Percentiles rank a stretch among this genome's conserved stretches.
Conservation (phyloP, 1,284 basidiomycete genomes). For the Testicularia cyperi region DNA sequence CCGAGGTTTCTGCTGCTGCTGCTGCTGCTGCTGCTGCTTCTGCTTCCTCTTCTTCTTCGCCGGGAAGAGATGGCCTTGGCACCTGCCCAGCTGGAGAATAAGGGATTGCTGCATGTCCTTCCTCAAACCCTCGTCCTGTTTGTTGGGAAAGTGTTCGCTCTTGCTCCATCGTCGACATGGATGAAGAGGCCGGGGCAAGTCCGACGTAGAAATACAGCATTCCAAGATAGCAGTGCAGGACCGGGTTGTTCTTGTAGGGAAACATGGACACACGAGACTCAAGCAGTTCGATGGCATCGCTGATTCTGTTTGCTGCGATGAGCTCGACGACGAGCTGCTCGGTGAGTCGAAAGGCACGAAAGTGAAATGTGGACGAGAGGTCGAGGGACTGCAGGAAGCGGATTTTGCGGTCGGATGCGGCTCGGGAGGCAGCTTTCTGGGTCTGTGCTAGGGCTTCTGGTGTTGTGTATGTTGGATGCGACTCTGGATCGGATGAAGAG, state of each 20-base stretch:
- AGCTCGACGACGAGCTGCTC: constrained; percentile 8
- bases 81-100: too few relatives aligned
- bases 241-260: constrained; percentile 14
- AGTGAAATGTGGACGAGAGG: constrained; percentile 1
- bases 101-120: too few relatives aligned
- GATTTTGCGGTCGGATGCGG: too few relatives aligned
- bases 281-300: constrained; percentile 19
- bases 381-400: constrained; percentile 10
- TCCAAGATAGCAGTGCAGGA: constrained; percentile 14
- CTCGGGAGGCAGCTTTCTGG: too few relatives aligned
- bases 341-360: constrained; percentile 10
- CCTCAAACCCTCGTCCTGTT: constrained; percentile 2
- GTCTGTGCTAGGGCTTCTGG: neutral
- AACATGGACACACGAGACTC: constrained; percentile 15
- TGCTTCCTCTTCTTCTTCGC: neutral
- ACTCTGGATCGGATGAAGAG: too few relatives aligned
- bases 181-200: too few relatives aligned
- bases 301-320: constrained; percentile 4
- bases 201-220: constrained; percentile 27
- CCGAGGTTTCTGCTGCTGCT: neutral
- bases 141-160: too few relatives aligned
- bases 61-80: too few relatives aligned
- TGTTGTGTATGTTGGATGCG: too few relatives aligned
- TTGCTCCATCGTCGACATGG: neutral
- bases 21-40: neutral